Conservation (phyloP, 371 early-diverging fungal genomes). For the Syncephalastrum sp. region DNA sequence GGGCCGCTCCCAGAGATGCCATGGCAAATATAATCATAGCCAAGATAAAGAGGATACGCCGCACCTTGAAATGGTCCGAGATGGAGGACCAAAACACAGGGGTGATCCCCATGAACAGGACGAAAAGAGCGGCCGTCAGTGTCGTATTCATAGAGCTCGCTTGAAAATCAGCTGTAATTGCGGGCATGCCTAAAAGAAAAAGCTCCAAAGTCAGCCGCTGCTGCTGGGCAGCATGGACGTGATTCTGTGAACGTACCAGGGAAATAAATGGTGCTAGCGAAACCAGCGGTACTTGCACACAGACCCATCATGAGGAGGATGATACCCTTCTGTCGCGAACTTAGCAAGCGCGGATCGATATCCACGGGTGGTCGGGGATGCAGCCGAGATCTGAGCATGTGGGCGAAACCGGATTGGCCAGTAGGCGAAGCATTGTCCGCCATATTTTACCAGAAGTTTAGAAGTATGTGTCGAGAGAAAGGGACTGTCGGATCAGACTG, state of each 20-base stretch:
- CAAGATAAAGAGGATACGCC: constrained; percentile 57
- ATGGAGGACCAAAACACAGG: constrained; percentile 67
- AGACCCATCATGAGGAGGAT: constrained; percentile 22
- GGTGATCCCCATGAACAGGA: constrained; percentile 57
- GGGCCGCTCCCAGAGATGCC: constrained; percentile 69
- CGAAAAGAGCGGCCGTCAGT: constrained; percentile 55
- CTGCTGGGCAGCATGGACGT: too few relatives aligned
- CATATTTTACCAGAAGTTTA: too few relatives aligned
- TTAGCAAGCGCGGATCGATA: constrained; percentile 24
- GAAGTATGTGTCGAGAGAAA: too few relatives aligned
- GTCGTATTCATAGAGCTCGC: constrained; percentile 50
- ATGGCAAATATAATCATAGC: constrained; percentile 59
- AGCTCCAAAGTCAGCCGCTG: not conserved
- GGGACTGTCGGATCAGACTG: too few relatives aligned
- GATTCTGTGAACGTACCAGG: constrained; percentile 11
- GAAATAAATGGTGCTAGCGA: constrained; percentile 29
- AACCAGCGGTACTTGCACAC: constrained; percentile 23
- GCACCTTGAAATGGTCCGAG: constrained; percentile 58
- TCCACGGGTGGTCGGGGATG: constrained; percentile 21
- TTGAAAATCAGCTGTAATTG: constrained; percentile 44
- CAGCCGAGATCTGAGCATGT: too few relatives aligned
- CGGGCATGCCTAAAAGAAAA: constrained; percentile 34
- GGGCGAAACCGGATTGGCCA: too few relatives aligned
- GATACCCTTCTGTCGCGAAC: constrained; percentile 13
- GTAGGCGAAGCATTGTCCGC: too few relatives aligned